phyloP scores from a whole-genome alignment of 495 filamentous ascomycete genomes.

The Articulospora tetracladia region DNA sequence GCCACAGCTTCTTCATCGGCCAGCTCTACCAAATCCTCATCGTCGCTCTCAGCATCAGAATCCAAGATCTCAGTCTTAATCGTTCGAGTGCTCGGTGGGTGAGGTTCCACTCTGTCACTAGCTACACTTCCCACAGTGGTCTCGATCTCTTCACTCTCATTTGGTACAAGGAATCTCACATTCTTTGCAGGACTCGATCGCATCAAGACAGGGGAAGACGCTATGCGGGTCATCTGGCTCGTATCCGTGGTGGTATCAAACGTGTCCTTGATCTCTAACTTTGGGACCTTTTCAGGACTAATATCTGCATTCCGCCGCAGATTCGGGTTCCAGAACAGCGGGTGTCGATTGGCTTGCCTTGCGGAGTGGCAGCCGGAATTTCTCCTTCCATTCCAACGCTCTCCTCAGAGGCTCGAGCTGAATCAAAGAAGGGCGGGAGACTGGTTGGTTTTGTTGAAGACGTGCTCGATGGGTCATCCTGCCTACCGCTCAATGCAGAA shows the following conservation, averaged over 20 bases:
- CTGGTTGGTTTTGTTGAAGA: background rate
- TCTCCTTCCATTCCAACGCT: background rate
- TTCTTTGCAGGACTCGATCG: slow-evolving; percentile 23
- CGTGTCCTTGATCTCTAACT: slow-evolving; percentile 19
- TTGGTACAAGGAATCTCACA: slow-evolving; percentile 21
- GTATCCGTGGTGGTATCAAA: slow-evolving; percentile 11
- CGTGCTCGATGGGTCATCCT: background rate
- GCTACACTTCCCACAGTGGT: background rate
- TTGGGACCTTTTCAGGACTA: slow-evolving; percentile 11
- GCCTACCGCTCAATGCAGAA: background rate
- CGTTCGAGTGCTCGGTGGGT: background rate
- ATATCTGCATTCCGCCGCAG: background rate
- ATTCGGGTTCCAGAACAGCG: background rate
- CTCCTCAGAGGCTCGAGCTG: background rate
- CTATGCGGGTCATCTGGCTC: slow-evolving; percentile 12
- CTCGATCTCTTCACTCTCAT: background rate
- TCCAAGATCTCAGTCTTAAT: slow-evolving; percentile 15
- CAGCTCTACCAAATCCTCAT: slow-evolving; percentile 21
- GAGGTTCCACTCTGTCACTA: background rate
- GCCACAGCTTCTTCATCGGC: slow-evolving; percentile 5
- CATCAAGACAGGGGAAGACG: slow-evolving; percentile 10
- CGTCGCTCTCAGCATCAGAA: slow-evolving; percentile 26
- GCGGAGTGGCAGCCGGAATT: background rate
- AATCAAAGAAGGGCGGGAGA: background rate
- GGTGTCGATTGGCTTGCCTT: background rate